These are phyloP conservation scores for Pleurotus cornucopiae DNA, from an alignment of 768 basidiomycete species.

Conservation along the genomic window DNA sequence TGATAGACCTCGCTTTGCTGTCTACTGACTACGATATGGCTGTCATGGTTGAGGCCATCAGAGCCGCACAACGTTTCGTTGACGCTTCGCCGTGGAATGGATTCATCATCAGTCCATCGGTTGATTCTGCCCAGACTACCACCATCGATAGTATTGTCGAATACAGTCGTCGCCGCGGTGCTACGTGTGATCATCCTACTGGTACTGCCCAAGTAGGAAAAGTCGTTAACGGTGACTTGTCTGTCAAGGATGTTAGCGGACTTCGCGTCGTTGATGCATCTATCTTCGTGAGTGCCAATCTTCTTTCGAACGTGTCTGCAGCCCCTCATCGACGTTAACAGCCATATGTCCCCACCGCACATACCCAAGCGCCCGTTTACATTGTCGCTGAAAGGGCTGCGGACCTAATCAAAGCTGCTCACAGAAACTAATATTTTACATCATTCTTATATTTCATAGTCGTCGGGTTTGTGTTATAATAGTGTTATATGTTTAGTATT, in stretches of 20 bases:
- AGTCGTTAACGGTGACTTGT: conserved; percentile 20
- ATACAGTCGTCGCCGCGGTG: conserved; percentile 15
- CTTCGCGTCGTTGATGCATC: conserved; percentile 36
- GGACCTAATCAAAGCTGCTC: conserved; percentile 21
- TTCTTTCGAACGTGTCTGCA: not conserved
- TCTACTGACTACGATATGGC: conserved; percentile 17
- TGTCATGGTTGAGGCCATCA: conserved; percentile 22
- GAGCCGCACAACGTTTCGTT: conserved; percentile 20
- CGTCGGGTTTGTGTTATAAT: too few relatives aligned
- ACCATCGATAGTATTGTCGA: conserved; percentile 21
- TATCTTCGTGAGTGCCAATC: conserved; percentile 22
- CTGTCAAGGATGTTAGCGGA: conserved; percentile 15
- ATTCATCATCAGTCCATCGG: conserved; percentile 18
- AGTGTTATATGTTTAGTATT: too few relatives aligned
- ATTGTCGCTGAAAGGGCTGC: conserved; percentile 25
- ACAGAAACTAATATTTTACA: not conserved
- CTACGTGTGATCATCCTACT: conserved; percentile 21
- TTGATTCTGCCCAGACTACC: conserved; percentile 16
- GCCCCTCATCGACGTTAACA: conserved; percentile 7
- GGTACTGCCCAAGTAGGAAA: conserved; percentile 25
- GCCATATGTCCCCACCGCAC: conserved; percentile 21
- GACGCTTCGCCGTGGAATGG: conserved; percentile 22
- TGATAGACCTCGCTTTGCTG: conserved; percentile 22
- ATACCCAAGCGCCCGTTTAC: conserved; percentile 24
- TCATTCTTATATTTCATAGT: too few relatives aligned